Percentiles rank a stretch among this genome's conserved stretches.
Conservation (phyloP, 768 basidiomycete species). For the Kwoniella newhampshirensis region DNA sequence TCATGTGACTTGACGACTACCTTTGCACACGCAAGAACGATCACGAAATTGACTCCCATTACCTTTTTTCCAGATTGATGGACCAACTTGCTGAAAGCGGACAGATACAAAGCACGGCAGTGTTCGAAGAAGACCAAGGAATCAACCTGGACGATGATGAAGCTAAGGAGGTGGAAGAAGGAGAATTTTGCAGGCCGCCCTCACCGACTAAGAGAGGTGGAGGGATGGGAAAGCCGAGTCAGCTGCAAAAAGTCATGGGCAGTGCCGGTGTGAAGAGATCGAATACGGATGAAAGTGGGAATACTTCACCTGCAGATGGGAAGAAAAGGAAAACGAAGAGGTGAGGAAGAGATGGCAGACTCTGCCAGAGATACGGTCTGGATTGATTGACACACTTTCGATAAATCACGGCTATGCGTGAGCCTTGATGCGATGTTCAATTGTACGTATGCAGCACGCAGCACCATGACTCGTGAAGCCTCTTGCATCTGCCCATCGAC, state of each 20-base stretch:
- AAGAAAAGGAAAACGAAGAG: conserved; percentile 42
- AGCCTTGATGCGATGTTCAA: no score
- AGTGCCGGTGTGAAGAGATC: conserved; percentile 4
- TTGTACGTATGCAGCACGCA: no score
- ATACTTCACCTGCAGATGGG: conserved; percentile 9
- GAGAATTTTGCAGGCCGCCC: conserved; percentile 59
- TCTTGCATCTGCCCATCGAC: no score
- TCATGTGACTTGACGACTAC: no score
- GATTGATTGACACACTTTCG: no score
- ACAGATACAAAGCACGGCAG: conserved; percentile 64
- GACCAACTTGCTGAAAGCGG: conserved; percentile 67
- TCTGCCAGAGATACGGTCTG: background rate
- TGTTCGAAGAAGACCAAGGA: conserved; percentile 75
- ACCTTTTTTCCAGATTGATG: conserved; percentile 64
- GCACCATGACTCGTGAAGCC: no score
- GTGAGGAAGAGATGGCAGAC: conserved; percentile 11
- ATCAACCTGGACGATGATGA: conserved; percentile 75
- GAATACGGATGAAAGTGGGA: background rate
- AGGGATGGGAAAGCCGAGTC: conserved; percentile 1
- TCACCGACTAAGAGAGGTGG: background rate
- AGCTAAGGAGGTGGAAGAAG: conserved; percentile 65
- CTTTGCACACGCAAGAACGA: no score
- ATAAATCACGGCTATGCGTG: no score
- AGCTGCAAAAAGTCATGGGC: conserved; percentile 3
- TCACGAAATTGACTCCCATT: background rate